phyloP scores from a whole-genome alignment of 768 basidiomycete species.

The Daedalea quercina region DNA sequence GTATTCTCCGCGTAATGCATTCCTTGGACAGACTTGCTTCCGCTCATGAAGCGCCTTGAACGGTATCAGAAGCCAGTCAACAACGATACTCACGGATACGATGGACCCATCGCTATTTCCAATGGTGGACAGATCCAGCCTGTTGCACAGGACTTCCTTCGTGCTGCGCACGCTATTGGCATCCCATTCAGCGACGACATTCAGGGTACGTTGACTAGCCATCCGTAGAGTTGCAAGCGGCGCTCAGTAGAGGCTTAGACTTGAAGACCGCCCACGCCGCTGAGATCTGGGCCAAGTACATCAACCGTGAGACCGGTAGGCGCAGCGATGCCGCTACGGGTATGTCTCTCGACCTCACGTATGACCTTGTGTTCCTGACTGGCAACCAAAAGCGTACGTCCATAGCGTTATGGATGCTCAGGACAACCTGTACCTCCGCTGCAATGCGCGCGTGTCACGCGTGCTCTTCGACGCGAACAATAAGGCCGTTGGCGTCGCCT shows the following conservation, averaged over 20 bases:
- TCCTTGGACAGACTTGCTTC: slow-evolving; percentile 44
- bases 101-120: slow-evolving; percentile 68
- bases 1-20: neutral
- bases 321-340: slow-evolving; percentile 68
- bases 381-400: slow-evolving; percentile 41
- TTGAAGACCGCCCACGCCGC: slow-evolving; percentile 52
- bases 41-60: slow-evolving; percentile 70
- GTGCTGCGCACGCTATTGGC: slow-evolving; percentile 53
- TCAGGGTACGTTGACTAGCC: slow-evolving; percentile 33
- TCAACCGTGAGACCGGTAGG: slow-evolving; percentile 66
- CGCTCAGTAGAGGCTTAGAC: slow-evolving; percentile 27
- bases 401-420: slow-evolving; percentile 69
- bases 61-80: slow-evolving; percentile 71
- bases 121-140: slow-evolving; percentile 60
- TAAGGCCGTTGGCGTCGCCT: slow-evolving; percentile 67
- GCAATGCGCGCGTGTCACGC: slow-evolving; percentile 58
- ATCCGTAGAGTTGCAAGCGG: neutral
- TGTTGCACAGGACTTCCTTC: slow-evolving; percentile 64
- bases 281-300: slow-evolving; percentile 74
- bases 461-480: slow-evolving; percentile 64
- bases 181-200: slow-evolving; percentile 66
- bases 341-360: slow-evolving; percentile 10
- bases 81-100: slow-evolving; percentile 63
- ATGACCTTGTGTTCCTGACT: neutral
- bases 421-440: slow-evolving; percentile 58